Base-by-base conservation (phyloP, 2,329 filamentous ascomycete genomes). In the Phoma sp. region DNA sequence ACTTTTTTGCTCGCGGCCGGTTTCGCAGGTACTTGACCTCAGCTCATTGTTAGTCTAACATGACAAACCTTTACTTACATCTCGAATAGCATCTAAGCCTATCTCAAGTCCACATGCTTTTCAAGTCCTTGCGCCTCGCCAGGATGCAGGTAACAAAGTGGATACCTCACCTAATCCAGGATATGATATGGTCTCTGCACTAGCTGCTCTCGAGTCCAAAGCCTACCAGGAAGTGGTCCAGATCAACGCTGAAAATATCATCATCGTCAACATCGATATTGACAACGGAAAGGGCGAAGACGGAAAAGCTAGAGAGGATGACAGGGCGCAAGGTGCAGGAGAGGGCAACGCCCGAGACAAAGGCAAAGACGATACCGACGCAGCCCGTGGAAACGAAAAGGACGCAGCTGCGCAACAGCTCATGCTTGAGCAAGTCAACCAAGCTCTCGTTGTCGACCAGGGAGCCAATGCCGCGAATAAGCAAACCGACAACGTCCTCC, bases 1-100 rank as follows among this genome's bases (percentile, higher is more conserved):
- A 22, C 32, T 8, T 7, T 50, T n/a, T 32, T 55, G 52, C 52
- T 55, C 36, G 40, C 46, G 50, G 52, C 52, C 21, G 36, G 52
- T 36, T 46, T 55, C 31, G 46, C 52, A 40, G 46, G 52, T 43
- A 46, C 13, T 29, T 46, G 0, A 6, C 10, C 3, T 12, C 31
- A 29, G 22, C 38, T 10, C 22, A 35, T 32, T 2, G 3, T 5
- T n/a, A n/a, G 27, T 6, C 19, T 6, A 5, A 27, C 15, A 29
- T 17, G 8, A 43, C 3, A 4, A 8, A 10, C 3, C 3, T 35
- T 46, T 9, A 55, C 21, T 36, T 1, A 3, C 25, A 2, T 15
- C 5, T 31, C 29, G 12, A 13, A 45, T n/a, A 55, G 52, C 31
- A 36, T 36, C 40, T 12, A 50, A 55, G 25, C 52, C 52, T 5